Evolutionary conservation across 768 basidiomycete genomes (phyloP), one percentile per base, ranked within the genome.

Genomic region (Leccinum pellstonianum): DNA sequence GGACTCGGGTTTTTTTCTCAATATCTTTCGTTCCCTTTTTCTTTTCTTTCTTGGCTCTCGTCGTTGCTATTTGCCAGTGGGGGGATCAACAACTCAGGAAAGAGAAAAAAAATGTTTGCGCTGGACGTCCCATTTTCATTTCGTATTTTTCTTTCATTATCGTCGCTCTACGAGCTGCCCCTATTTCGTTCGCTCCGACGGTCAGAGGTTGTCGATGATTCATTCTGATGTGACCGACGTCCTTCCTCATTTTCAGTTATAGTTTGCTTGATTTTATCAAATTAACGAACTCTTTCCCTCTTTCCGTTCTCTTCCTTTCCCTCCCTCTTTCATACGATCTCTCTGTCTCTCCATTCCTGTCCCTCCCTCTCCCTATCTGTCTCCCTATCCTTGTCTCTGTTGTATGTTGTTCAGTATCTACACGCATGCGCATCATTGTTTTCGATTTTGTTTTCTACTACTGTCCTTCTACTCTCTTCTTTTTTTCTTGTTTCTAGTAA

Each of bases 361-460:
- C 37, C 15, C 15, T 17, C 38, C 12, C 17, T 38, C 17, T 11
- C 41, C 4, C 17, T 12, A 35, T 41, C 41, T 41, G 41, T 41
- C n/a, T 41, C 41, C 41, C 17, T 41, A n/a, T 41, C 9, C 41
- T 47, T 12, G 19, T 21, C 56, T 4, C n/a, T 64, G 63, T 65
- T 66, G 64, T 65, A 64, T 62, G 55, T 57, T 50, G 56, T 56
- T 55, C 56, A 23, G 11, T 51, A 56, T 64, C 54, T 57, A 61
- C 52, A 4, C 21, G 29, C 58, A 54, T 49, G 38, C 27, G 21
- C 47, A 57, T 54, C 33, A 19, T 27, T 53, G 5, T 33, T 41
- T 48, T 23, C 15, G 4, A 33, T 54, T 33, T 27, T 58, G 38
- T 35, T 12, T 38, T 31, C 52, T 56, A 21, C 29, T 46, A 12